Conservation (phyloP, 1,284 basidiomycete species). For the Trichosporon sp. region DNA sequence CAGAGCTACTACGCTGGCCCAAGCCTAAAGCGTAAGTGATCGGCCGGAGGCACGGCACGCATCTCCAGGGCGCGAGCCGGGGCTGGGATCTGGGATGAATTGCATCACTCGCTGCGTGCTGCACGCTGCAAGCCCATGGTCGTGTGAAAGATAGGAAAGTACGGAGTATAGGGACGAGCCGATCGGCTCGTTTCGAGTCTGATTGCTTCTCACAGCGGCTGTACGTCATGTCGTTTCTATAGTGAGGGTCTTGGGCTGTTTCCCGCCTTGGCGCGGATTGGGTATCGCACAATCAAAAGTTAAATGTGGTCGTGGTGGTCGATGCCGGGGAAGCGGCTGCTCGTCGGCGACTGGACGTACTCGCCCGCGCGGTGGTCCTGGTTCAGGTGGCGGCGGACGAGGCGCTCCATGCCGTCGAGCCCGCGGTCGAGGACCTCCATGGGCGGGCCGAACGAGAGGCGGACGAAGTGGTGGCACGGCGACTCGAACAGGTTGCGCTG, state of each 20-base stretch:
- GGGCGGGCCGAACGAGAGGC: constrained; percentile 82
- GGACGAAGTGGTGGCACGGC: constrained; percentile 83
- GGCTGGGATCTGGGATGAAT: neutral
- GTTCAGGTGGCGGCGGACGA: constrained; percentile 58
- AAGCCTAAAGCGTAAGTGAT: neutral
- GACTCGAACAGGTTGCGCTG: constrained; percentile 72
- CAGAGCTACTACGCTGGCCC: neutral
- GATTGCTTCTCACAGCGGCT: neutral
- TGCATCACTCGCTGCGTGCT: neutral
- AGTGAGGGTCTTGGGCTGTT: neutral
- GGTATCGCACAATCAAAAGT: neutral
- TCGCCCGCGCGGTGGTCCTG: constrained; percentile 23
- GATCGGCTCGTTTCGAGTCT: neutral
- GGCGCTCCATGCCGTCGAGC: constrained; percentile 77
- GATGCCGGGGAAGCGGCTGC: neutral
- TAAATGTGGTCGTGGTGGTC: neutral
- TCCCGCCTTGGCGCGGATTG: neutral
- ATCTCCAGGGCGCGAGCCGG: too few species aligned
- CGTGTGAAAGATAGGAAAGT: too few species aligned
- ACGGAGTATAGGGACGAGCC: too few species aligned
- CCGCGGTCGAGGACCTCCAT: constrained; percentile 76
- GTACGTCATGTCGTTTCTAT: neutral
- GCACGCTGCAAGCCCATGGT: too few species aligned
- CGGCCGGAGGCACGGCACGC: neutral
- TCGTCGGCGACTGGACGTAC: constrained; percentile 21